These are phyloP conservation scores for Boletus patriciae DNA, from an alignment of 768 basidiomycete genomes.

Conservation along the genomic window DNA sequence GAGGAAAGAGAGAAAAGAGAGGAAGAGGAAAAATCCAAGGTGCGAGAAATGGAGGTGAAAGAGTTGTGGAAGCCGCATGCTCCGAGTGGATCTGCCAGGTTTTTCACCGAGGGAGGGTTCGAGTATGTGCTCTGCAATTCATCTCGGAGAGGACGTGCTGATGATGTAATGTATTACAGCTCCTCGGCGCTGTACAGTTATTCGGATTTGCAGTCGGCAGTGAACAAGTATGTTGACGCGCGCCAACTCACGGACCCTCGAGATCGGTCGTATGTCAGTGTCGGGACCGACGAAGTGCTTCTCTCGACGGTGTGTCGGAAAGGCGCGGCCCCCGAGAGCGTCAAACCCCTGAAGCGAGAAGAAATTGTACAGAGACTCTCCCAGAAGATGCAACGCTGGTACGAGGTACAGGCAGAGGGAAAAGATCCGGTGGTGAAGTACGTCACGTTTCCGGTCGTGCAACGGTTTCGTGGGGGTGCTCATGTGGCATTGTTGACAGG, in stretches of 20 bases:
- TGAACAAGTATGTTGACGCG: conserved; percentile 63
- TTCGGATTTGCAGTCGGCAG: conserved; percentile 52
- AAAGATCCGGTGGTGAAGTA: conserved; percentile 62
- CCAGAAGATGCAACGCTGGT: conserved; percentile 75
- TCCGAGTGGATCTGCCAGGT: conserved; percentile 40
- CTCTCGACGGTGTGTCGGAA: conserved; percentile 39
- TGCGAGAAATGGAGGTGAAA: conserved; percentile 54
- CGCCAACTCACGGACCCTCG: conserved; percentile 62
- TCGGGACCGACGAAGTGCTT: conserved; percentile 47
- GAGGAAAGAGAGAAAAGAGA: conserved; percentile 60
- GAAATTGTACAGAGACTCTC: conserved; percentile 55
- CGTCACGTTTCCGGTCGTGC: conserved; percentile 23
- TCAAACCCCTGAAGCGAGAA: conserved; percentile 66
- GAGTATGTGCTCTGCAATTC: conserved; percentile 46
- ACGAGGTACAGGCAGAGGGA: conserved; percentile 57
- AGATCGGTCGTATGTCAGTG: conserved; percentile 70
- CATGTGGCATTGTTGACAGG: conserved; percentile 38
- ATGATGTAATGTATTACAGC: conserved; percentile 34
- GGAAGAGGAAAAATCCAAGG: conserved; percentile 46
- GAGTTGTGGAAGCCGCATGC: conserved; percentile 80
- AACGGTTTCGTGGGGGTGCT: not conserved
- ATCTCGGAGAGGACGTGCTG: not conserved
- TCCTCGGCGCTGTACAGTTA: conserved; percentile 53
- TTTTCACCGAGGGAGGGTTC: conserved; percentile 65
- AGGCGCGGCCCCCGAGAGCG: conserved; percentile 24